Percentiles rank a stretch among this genome's conserved stretches.
Evolutionary conservation across 2,329 filamentous ascomycete species (phyloP).

Genomic region (Curvularia verruculosa): DNA sequence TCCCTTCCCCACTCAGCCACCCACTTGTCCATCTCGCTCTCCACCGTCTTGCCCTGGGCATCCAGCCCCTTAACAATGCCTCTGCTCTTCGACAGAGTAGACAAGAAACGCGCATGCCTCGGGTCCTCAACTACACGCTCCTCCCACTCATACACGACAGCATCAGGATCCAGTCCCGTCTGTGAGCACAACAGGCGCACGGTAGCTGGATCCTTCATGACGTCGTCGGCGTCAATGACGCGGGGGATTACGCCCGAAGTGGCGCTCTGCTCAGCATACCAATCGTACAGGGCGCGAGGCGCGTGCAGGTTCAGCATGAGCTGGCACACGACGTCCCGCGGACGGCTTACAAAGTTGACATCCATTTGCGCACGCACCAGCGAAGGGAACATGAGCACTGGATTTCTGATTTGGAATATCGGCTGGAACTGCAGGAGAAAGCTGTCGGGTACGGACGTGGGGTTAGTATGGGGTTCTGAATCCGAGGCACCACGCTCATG

Average conservation of each 20-base stretch:
- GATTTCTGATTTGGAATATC: slow-evolving; percentile 27
- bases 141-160: slow-evolving; percentile 24
- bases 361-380: slow-evolving; percentile 18
- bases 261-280: slow-evolving; percentile 13
- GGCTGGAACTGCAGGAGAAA: slow-evolving; percentile 21
- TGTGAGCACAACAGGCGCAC: slow-evolving; percentile 18
- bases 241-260: background rate
- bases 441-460: slow-evolving; percentile 19
- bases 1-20: slow-evolving; percentile 17
- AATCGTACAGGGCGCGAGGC: slow-evolving; percentile 17
- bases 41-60: slow-evolving; percentile 11
- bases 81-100: slow-evolving; percentile 12
- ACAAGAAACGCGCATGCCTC: slow-evolving; percentile 10
- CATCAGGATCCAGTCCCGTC: slow-evolving; percentile 16
- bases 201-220: slow-evolving; percentile 16
- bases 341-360: background rate
- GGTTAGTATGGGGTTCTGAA: slow-evolving; percentile 15
- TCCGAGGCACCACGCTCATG: slow-evolving; percentile 7
- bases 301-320: slow-evolving; percentile 2
- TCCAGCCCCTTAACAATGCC: slow-evolving; percentile 17
- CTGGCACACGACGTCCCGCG: background rate
- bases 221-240: slow-evolving; percentile 28
- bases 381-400: slow-evolving; percentile 23
- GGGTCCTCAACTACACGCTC: slow-evolving; percentile 6
- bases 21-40: slow-evolving; percentile 21